Conservation (phyloP, 208 protist species). For the Wallacemonas sp. region DNA sequence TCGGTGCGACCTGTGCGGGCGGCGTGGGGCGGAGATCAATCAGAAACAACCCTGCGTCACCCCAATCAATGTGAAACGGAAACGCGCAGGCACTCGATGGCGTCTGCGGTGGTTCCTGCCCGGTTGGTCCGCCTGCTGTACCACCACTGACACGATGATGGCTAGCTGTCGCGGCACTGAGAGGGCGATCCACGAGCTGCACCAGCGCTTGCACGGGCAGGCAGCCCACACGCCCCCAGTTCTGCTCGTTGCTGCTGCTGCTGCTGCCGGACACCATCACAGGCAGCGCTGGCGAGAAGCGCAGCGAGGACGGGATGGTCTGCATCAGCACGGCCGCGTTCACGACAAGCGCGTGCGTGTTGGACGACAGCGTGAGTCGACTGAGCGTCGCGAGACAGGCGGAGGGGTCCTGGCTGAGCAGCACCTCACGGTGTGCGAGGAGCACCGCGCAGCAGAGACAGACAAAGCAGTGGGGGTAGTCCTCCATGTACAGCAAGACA, state of each 20-base stretch:
- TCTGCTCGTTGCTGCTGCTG: too few species aligned
- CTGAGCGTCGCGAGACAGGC: slow-evolving; percentile 47
- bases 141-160: too few species aligned
- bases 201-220: slow-evolving; percentile 10
- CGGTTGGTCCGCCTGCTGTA: too few species aligned
- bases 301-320: slow-evolving; percentile 32
- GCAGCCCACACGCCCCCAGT: background rate
- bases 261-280: too few species aligned
- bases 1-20: background rate
- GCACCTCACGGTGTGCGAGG: slow-evolving; percentile 35
- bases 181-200: background rate
- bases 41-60: slow-evolving; percentile 47
- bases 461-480: slow-evolving; percentile 30
- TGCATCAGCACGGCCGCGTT: slow-evolving; percentile 45
- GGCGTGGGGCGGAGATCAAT: slow-evolving; percentile 41
- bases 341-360: slow-evolving; percentile 34
- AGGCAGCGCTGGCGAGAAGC: background rate
- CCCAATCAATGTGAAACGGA: slow-evolving; percentile 23
- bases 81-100: too few species aligned
- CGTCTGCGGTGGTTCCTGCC: too few species aligned
- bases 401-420: slow-evolving; percentile 53
- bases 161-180: too few species aligned
- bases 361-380: slow-evolving; percentile 26
- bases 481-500: slow-evolving; percentile 52
- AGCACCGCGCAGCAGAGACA: slow-evolving; percentile 43